These are phyloP conservation scores for Alternaria consortialis DNA, from an alignment of 2,329 filamentous ascomycete species.

Conservation along the genomic window DNA sequence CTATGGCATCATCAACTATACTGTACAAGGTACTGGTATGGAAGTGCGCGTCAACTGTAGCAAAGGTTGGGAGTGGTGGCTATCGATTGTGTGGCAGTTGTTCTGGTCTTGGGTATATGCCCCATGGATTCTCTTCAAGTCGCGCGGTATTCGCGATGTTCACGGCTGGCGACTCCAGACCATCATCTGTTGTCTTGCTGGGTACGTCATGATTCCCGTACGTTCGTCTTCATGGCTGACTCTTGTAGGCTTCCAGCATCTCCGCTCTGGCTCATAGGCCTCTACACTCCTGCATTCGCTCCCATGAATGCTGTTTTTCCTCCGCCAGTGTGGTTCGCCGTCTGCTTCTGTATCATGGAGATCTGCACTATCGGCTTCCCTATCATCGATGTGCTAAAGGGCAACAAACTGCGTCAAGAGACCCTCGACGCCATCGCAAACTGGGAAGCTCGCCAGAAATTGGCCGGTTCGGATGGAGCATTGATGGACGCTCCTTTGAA, in stretches of 20 bases:
- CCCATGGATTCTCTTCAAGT: slow-evolving; percentile 47
- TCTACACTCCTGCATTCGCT: slow-evolving; percentile 42
- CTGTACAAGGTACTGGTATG: slow-evolving; percentile 32
- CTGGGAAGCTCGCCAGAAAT: slow-evolving; percentile 44
- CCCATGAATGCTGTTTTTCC: slow-evolving; percentile 36
- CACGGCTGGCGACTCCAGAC: slow-evolving; percentile 47
- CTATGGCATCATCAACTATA: slow-evolving; percentile 45
- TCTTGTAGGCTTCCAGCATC: slow-evolving; percentile 41
- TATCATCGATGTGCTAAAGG: slow-evolving; percentile 40
- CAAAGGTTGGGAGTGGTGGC: slow-evolving; percentile 51
- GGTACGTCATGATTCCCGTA: slow-evolving; percentile 28
- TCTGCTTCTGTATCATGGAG: slow-evolving; percentile 47
- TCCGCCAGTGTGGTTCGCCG: slow-evolving; percentile 42
- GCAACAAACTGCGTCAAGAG: slow-evolving; percentile 40
- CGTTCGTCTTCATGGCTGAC: slow-evolving; percentile 6
- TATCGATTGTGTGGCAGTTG: slow-evolving; percentile 48
- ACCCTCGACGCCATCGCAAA: slow-evolving; percentile 45
- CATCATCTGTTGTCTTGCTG: slow-evolving; percentile 44
- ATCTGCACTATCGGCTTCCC: slow-evolving; percentile 43
- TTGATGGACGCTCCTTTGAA: slow-evolving; percentile 20
- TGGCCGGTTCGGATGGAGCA: slow-evolving; percentile 12
- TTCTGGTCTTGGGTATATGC: slow-evolving; percentile 51
- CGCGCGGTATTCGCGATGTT: slow-evolving; percentile 44
- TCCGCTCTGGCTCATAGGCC: slow-evolving; percentile 46
- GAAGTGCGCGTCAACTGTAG: slow-evolving; percentile 38